Base-by-base conservation (phyloP, 495 filamentous ascomycete genomes). In the Penicillium desertorum region DNA sequence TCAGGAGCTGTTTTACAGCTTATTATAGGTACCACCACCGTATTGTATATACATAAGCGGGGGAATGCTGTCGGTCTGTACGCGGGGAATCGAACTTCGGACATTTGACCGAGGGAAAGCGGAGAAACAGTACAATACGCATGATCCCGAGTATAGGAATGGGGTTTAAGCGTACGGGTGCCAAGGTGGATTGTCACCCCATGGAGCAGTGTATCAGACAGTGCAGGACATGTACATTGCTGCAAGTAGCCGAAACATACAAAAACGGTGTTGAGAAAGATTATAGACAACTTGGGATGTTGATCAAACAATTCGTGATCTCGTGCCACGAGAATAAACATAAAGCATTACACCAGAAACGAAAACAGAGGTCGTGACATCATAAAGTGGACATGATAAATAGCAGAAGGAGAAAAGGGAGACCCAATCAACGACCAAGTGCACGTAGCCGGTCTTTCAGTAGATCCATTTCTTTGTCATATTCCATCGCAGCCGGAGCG, bases 371-470 rank as follows among this genome's bases (percentile, higher is more conserved):
- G 61, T 71, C 72, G 57, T 75, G 51, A 60, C 61, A 54, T 75
- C 67, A 44, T 75, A 43, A 71, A 22, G 51, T 11, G 27, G 41
- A 44, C 16, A 17, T 42, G 20, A 19, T 51, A 64, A 63, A 63
- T 60, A 54, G 34, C 52, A 62, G 42, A 51, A 60, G 17, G 36
- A 20, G 17, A 6, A 51, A 41, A 25, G 16, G 25, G 14, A 25
- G 54, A 10, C 64, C 51, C 36, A 59, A 22, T 70, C 61, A 17
- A 20, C 59, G 61, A 22, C 67, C 69, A 56, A 76, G 52, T n/a
- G 59, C 59, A 41, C 66, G 65, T 22, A 77, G 48, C 16, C 74
- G 65, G 44, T 77, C 73, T 55, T 62, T 68, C 9, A 76, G 43
- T 41, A 67, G 51, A 20, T 71, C 72, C 63, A 76, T 64, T 50